Evolutionary conservation across 805 yeast genomes (phyloP).

Genomic region (Grigorovia transvaalensis): DNA sequence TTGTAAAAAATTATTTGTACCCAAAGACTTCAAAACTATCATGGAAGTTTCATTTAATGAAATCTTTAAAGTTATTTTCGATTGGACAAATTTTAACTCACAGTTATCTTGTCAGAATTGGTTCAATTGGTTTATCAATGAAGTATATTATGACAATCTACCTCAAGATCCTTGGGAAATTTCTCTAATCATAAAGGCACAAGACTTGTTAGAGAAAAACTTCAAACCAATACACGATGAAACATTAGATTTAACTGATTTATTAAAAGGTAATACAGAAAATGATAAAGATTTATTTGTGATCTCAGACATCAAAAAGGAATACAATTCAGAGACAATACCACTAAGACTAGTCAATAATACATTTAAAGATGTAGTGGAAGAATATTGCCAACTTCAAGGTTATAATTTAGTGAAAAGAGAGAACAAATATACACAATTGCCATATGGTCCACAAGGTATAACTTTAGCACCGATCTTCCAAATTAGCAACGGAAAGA

Average conservation of each 20-base stretch:
- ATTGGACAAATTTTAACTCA: constrained; percentile 16
- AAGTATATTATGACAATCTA: constrained; percentile 2
- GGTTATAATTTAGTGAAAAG: constrained; percentile 29
- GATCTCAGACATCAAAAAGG: not conserved
- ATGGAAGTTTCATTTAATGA: constrained; percentile 15
- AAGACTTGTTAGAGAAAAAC: not conserved
- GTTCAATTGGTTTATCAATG: constrained; percentile 17
- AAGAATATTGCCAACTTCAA: constrained; percentile 43
- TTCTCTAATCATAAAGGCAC: not conserved
- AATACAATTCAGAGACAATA: constrained; percentile 21
- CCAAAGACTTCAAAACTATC: constrained; percentile 5
- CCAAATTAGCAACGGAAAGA: constrained; percentile 5
- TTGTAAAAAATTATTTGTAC: constrained; percentile 8
- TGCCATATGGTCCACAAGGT: constrained; percentile 23
- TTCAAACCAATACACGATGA: constrained; percentile 16
- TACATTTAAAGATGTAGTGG: constrained; percentile 57
- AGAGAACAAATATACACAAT: constrained; percentile 9
- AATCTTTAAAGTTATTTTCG: constrained; percentile 14
- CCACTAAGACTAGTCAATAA: constrained; percentile 36
- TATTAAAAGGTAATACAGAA: not conserved
- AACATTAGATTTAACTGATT: constrained; percentile 5
- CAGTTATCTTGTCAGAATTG: constrained; percentile 12
- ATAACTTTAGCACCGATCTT: constrained; percentile 17
- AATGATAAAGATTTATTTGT: not conserved
- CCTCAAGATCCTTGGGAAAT: not conserved